Conservation (phyloP, 192 early-diverging fungal species). For the Podila verticillata region DNA sequence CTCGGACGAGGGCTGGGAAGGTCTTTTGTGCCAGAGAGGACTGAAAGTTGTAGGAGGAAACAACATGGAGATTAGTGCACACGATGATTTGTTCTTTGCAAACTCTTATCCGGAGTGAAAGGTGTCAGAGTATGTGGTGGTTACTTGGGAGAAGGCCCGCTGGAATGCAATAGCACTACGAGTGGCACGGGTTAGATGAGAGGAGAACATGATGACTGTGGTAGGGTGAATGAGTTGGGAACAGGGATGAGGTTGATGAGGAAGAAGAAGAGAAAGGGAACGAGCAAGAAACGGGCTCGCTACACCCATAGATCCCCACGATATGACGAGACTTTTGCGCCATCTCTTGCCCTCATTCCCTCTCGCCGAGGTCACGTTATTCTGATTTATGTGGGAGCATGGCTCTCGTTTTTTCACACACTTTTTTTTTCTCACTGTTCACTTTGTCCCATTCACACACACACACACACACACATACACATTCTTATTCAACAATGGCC, state of each 20-base stretch:
- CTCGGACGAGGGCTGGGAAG: conserved; percentile 35
- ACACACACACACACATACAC: background rate
- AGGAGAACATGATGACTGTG: background rate
- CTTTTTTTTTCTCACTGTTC: no score
- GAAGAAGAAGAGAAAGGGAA: background rate
- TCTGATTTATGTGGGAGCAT: no score
- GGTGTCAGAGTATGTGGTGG: no score
- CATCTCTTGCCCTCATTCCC: no score
- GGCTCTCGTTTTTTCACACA: no score
- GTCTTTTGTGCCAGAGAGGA: conserved; percentile 28
- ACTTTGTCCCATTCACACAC: conserved; percentile 1
- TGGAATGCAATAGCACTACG: background rate
- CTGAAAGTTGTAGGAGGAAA: background rate
- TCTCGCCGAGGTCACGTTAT: no score
- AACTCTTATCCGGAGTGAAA: no score
- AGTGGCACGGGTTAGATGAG: background rate
- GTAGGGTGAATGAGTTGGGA: background rate
- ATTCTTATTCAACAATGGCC: conserved; percentile 52
- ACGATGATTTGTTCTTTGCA: background rate
- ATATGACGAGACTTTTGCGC: no score
- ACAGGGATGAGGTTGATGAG: background rate
- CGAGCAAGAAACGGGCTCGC: no score
- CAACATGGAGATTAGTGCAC: background rate
- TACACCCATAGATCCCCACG: no score
- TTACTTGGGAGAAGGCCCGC: no score